phyloP scores from a whole-genome alignment of 352 stramenopile genomes.

The Thalassiosira oceanica region DNA sequence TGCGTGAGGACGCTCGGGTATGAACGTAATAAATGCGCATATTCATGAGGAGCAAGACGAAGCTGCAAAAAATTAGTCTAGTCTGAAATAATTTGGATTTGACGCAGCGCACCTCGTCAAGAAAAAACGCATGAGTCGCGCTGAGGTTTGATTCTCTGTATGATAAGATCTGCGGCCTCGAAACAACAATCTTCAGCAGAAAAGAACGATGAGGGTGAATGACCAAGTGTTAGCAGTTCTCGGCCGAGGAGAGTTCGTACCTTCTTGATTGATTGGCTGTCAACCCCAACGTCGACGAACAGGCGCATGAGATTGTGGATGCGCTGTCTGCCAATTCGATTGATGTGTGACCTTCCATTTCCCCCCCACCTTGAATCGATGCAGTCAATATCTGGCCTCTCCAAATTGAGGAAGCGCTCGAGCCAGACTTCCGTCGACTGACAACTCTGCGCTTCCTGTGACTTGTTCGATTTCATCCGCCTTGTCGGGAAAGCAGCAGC shows the following conservation, averaged over 20 bases:
- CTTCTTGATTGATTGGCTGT: constrained; percentile 3
- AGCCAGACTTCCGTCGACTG: constrained; percentile 48
- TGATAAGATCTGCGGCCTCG: constrained; percentile 19
- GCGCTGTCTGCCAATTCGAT: constrained; percentile 20
- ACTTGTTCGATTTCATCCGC: too few species aligned
- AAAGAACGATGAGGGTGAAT: too few species aligned
- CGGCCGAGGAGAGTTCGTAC: too few species aligned
- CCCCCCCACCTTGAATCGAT: constrained; percentile 20
- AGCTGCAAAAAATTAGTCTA: too few species aligned
- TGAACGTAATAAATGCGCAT: constrained; percentile 24
- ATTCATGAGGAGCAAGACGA: constrained; percentile 19
- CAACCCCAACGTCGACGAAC: constrained; percentile 20
- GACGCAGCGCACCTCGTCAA: constrained; percentile 28
- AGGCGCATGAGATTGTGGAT: constrained; percentile 29
- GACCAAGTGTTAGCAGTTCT: too few species aligned
- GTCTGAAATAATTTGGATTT: too few species aligned
- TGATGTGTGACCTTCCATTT: constrained; percentile 5
- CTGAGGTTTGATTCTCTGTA: constrained; percentile 36
- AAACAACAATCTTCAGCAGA: constrained; percentile 35
- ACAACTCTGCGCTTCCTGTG: too few species aligned
- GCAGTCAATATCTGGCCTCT: constrained; percentile 6
- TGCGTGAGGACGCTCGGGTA: constrained; percentile 44
- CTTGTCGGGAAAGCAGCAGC: too few species aligned
- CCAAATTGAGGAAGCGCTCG: constrained; percentile 16
- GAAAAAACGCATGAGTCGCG: constrained; percentile 26